Percentiles rank a stretch among this genome's conserved stretches.
Evolutionary conservation across 2,329 filamentous ascomycete genomes (phyloP).

Genomic region (Diaporthe nobilis): DNA sequence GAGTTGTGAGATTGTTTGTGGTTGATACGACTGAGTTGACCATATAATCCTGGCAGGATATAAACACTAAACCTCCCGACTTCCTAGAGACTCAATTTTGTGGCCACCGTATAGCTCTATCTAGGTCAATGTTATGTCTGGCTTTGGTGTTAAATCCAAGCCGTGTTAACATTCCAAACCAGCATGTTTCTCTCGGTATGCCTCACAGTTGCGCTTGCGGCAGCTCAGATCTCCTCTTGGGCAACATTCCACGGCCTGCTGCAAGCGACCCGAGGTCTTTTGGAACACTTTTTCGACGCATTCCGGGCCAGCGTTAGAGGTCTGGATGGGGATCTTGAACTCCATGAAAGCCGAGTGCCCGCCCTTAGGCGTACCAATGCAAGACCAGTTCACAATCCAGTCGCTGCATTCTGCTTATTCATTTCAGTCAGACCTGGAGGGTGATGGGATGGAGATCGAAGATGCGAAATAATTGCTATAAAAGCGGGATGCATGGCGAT

Average conservation of each 20-base stretch:
- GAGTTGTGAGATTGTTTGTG: too few relatives aligned
- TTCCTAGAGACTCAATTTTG: background rate
- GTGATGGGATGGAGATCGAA: too few relatives aligned
- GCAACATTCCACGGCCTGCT: background rate
- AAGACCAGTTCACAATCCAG: slow-evolving; percentile 9
- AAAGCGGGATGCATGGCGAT: background rate
- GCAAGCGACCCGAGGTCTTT: background rate
- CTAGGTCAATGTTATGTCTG: background rate
- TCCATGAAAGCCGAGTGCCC: slow-evolving; percentile 16
- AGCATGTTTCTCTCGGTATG: background rate
- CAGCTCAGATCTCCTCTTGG: background rate
- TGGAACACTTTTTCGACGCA: background rate
- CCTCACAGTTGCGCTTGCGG: slow-evolving; percentile 3
- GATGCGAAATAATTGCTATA: background rate
- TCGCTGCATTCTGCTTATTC: background rate
- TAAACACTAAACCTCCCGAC: too few relatives aligned
- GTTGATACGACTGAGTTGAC: too few relatives aligned
- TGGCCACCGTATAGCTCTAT: background rate
- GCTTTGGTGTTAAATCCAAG: background rate
- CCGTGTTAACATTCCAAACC: background rate
- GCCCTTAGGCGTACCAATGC: background rate
- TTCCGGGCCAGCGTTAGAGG: background rate
- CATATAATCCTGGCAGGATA: too few relatives aligned
- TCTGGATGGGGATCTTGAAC: background rate
- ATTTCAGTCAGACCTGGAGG: background rate